phyloP scores from a whole-genome alignment of 257 asterid genomes.

The Asclepias syriaca region DNA sequence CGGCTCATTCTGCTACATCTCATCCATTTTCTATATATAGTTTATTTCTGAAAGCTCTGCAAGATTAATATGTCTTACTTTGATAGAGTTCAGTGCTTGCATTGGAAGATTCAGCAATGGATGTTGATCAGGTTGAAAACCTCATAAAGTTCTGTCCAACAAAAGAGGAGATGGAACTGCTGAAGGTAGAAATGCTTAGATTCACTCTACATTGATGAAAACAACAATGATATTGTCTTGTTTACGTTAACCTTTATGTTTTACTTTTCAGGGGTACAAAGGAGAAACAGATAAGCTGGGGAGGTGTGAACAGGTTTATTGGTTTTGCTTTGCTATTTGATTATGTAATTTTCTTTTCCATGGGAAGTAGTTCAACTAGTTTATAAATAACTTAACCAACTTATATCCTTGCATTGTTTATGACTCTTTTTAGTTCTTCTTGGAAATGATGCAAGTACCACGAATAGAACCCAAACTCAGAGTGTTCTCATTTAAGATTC shows the following conservation, averaged over 20 bases:
- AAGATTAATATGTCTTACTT: slow-evolving; percentile 11
- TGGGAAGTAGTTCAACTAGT: slow-evolving; percentile 7
- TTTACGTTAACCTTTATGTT: slow-evolving; percentile 12
- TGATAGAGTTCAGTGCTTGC: slow-evolving; percentile 77
- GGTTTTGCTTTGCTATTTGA: slow-evolving; percentile 15
- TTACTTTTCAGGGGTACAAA: slow-evolving; percentile 66
- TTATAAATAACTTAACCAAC: slow-evolving; percentile 5
- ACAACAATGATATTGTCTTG: background rate
- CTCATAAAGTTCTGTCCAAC: slow-evolving; percentile 95
- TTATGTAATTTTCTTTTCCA: slow-evolving; percentile 5
- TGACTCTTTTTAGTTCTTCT: slow-evolving; percentile 60
- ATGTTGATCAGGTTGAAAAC: slow-evolving; percentile 93
- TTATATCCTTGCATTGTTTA: slow-evolving; percentile 12
- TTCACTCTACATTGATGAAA: background rate
- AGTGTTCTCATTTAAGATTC: slow-evolving; percentile 86
- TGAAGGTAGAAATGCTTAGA: slow-evolving; percentile 48
- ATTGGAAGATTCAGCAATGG: slow-evolving; percentile 84
- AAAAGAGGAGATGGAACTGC: slow-evolving; percentile 89
- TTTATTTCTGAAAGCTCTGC: slow-evolving; percentile 7
- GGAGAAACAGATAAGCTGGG: slow-evolving; percentile 84
- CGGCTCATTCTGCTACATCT: background rate
- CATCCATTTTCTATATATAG: background rate
- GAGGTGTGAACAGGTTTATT: slow-evolving; percentile 85
- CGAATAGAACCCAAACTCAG: slow-evolving; percentile 76
- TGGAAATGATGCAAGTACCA: slow-evolving; percentile 97